Base-by-base conservation (phyloP, 2,329 filamentous ascomycete genomes). In the Calonectria pauciramosa region DNA sequence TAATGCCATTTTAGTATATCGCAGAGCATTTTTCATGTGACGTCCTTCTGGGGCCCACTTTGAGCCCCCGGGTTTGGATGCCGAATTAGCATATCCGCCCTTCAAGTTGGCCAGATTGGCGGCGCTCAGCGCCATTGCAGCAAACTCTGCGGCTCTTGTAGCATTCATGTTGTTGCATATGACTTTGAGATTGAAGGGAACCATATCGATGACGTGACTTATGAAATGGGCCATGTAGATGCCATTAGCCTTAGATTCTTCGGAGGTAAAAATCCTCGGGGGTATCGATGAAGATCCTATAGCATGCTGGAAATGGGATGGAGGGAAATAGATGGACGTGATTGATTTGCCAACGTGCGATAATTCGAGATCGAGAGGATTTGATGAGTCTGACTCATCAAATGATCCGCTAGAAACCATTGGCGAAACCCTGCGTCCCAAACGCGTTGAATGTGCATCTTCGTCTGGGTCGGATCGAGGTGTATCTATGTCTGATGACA, bases 1-100 rank as follows among this genome's bases (percentile, higher is more conserved):
- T 4, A 60, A 60, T 60, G 56, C 56, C 34, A 38, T 60, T 8
- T 60, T 60, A 3, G 56, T 60, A 20, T 60, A 60, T 20, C 34
- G 56, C 13, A 60, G 56, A 60, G 56, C 56, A 18, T 38, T 5
- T 8, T 23, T 60, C 34, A 60, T 18, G n/a, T 60, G 34, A 7
- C 3, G 20, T 34, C n/a, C 3, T 4, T 60, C 56, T 20, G 56
- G 56, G 34, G 56, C 56, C 56, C 56, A 60, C n/a, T 26, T 36
- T 11, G 9, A 36, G 56, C 30, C 26, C 16, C 56, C 56, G 3
- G 56, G n/a, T 16, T 18, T 60, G 13, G 13, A 41, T 6, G 1
- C 6, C 2, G 32, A 41, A 26, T 28, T 26, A 2, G n/a, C 11
- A 9, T 38, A 60, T 3, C 56, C n/a, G 13, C 56, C 56, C 20